Conservation (phyloP, 768 basidiomycete species). For the Lentinula sp. region DNA sequence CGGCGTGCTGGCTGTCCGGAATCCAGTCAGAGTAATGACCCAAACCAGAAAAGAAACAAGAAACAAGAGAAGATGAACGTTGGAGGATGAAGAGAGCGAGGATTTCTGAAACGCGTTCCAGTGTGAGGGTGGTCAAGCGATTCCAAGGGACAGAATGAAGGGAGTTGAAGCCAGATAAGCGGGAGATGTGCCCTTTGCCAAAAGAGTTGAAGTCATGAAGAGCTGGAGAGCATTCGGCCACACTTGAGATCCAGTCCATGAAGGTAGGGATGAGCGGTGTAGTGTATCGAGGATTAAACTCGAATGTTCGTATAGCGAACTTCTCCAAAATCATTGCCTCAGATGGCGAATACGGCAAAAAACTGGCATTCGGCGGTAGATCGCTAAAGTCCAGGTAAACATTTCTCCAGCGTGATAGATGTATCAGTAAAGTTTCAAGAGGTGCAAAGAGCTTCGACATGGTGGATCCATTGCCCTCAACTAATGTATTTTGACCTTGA, state of each 20-base stretch:
- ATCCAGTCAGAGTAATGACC: neutral
- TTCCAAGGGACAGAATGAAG: neutral
- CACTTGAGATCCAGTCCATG: neutral
- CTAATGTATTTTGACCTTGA: neutral
- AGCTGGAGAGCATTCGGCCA: neutral
- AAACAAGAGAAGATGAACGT: neutral
- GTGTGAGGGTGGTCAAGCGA: neutral
- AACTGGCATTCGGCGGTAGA: neutral
- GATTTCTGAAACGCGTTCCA: neutral
- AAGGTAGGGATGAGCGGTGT: neutral
- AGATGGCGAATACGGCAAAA: neutral
- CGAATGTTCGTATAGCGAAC: conserved; percentile 2
- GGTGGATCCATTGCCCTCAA: neutral
- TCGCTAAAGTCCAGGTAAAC: conserved; percentile 3
- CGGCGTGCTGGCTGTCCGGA: neutral
- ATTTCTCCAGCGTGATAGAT: neutral
- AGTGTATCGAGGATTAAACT: neutral
- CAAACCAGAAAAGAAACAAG: neutral
- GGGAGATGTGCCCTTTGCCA: neutral
- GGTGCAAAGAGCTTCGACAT: neutral
- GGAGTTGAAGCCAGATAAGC: neutral
- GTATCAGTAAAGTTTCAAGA: neutral
- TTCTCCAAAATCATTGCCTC: neutral
- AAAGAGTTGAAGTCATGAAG: neutral
- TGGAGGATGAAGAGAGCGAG: neutral